Conservation (phyloP, 1,284 basidiomycete species). For the Rhodotorula sp. region DNA sequence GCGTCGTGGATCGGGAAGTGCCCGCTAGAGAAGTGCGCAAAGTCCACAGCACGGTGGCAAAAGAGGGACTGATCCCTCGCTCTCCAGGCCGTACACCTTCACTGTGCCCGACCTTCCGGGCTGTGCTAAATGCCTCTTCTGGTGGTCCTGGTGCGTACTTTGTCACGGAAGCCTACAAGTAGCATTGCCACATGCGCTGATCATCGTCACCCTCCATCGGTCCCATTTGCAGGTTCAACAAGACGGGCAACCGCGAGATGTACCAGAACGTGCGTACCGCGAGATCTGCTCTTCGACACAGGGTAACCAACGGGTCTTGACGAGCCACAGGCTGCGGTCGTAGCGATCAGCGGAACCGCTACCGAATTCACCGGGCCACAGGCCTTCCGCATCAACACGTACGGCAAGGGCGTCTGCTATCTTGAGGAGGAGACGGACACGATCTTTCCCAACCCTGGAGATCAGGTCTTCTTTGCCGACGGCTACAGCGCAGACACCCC, state of each 20-base stretch:
- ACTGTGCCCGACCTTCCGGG: conserved; percentile 47
- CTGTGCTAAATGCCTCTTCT: conserved; percentile 45
- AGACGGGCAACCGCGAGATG: conserved; percentile 27
- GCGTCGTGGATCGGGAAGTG: conserved; percentile 49
- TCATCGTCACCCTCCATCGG: neutral
- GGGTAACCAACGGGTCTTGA: neutral
- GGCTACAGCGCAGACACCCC: neutral
- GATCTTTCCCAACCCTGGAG: conserved; percentile 49
- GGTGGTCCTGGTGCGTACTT: neutral
- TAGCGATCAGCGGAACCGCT: conserved; percentile 49
- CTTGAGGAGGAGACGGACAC: conserved; percentile 46
- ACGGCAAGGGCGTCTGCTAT: conserved; percentile 46
- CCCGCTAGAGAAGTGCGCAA: conserved; percentile 1
- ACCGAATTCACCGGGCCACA: conserved; percentile 46
- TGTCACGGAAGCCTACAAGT: too few relatives aligned
- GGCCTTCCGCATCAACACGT: conserved; percentile 53
- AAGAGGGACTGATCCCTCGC: conserved; percentile 40
- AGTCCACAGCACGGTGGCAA: too few relatives aligned
- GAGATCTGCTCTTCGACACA: neutral
- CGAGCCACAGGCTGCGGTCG: conserved; percentile 42
- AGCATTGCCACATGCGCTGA: neutral
- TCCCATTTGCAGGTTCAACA: conserved; percentile 54
- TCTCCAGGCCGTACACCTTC: conserved; percentile 43
- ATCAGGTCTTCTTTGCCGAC: conserved; percentile 42
- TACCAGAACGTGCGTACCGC: conserved; percentile 49